phyloP scores from a whole-genome alignment of 768 basidiomycete genomes.

The Albatrellus ellisii region DNA sequence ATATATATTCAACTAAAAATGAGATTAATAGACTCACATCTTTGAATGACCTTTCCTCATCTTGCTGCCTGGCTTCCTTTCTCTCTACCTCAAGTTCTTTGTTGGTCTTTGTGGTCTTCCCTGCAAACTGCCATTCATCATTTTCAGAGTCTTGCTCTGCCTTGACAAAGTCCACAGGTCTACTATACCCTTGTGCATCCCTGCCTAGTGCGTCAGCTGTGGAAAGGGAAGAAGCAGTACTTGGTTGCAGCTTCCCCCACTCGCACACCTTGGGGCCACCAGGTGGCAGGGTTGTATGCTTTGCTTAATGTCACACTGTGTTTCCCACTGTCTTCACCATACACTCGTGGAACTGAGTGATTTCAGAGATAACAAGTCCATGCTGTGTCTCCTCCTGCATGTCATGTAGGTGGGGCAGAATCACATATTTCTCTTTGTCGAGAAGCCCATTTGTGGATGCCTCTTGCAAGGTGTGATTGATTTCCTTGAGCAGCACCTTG shows the following conservation, averaged over 20 bases:
- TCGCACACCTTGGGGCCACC: slow-evolving; percentile 69
- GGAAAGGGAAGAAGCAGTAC: slow-evolving; percentile 1
- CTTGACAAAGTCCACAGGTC: slow-evolving; percentile 77
- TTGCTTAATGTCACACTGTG: slow-evolving; percentile 63
- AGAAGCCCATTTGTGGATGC: slow-evolving; percentile 61
- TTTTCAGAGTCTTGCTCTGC: slow-evolving; percentile 29
- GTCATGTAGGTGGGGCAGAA: slow-evolving; percentile 92
- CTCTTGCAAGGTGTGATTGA: slow-evolving; percentile 60
- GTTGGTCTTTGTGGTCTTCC: slow-evolving; percentile 52
- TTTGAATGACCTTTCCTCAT: slow-evolving; percentile 75
- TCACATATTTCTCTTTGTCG: slow-evolving; percentile 79
- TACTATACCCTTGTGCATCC: slow-evolving; percentile 52
- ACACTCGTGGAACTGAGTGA: slow-evolving; percentile 90
- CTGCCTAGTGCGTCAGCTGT: slow-evolving; percentile 17
- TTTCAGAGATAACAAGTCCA: slow-evolving; percentile 89
- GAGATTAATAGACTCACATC: slow-evolving; percentile 45
- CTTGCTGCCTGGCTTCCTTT: slow-evolving; percentile 58
- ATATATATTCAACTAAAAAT: not conserved
- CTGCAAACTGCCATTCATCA: slow-evolving; percentile 21
- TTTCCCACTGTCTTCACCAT: slow-evolving; percentile 88
- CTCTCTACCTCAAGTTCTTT: slow-evolving; percentile 80
- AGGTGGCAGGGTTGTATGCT: slow-evolving; percentile 38
- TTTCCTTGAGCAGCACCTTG: slow-evolving; percentile 52
- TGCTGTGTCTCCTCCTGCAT: slow-evolving; percentile 90
- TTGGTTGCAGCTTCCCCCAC: slow-evolving; percentile 57